Base-by-base conservation (phyloP, 306 rosid genomes). In the Trifolium pratense region DNA sequence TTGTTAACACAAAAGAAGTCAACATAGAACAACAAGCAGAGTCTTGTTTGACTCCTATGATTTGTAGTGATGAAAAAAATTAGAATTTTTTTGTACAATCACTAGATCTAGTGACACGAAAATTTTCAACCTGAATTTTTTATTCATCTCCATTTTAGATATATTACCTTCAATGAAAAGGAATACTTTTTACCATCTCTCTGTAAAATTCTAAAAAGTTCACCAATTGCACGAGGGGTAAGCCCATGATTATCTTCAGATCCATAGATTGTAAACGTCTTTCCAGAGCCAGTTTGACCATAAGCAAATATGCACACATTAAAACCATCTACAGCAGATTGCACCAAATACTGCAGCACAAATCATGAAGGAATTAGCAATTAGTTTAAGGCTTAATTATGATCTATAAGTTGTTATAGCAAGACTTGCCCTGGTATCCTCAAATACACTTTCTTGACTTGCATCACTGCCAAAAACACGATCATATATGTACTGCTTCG, bases 201-300 rank as follows among this genome's bases (percentile, higher is more conserved):
- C 84, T 69, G 88, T 78, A 94, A 77, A 81, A 91, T 84, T 81
- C 82, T 83, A 75, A 94, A 94, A 66, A 94, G 87, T 63, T 94
- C 99, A 31, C 90, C 68, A 46, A 82, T 94, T 21, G 97, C 95
- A 5, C 96, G 96, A 15, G 97, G 99, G 53, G 97, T 94, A 57
- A 94, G 88, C 10, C 99, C 99, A 43, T 87, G 90, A 71, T 87
- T 85, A 77, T 67, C 75, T 78, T 88, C 96, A 12, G 87, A 74
- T 80, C 99, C 99, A 78, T 94, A 94, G 26, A 94, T 90, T 11
- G 99, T 94, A 73, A 87, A 94, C 43, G 99, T 94, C 81, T 94
- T 94, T 45, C 99, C 99, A 7, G 99, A 94, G 46, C 99, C 99
- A 15, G 99, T 94, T 86, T 94, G 99, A 42, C 99, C 99, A 57